These are phyloP conservation scores for Stagonosporopsis cucurbitacearum DNA, from an alignment of 2,329 filamentous ascomycete species.

Conservation along the genomic window DNA sequence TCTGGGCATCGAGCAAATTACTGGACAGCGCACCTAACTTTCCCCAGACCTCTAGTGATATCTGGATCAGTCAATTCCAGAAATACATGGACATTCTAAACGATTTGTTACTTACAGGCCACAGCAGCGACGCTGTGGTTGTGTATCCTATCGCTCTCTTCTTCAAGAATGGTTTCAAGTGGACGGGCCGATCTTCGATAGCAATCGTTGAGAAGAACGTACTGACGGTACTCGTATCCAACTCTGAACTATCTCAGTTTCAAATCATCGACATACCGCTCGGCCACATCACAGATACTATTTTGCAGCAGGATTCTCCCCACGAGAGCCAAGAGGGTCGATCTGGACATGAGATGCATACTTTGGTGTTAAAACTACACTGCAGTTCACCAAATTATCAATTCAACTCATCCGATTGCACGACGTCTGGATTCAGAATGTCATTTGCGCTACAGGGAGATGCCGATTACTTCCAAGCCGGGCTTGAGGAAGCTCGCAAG, in stretches of 20 bases:
- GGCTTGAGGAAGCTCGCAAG: constrained; percentile 4
- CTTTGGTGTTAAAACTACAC: not conserved
- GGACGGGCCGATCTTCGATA: constrained; percentile 23
- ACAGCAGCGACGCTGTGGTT: constrained; percentile 20
- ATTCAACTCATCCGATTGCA: constrained; percentile 28
- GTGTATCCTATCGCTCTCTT: constrained; percentile 33
- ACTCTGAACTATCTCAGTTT: constrained; percentile 21
- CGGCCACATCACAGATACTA: constrained; percentile 22
- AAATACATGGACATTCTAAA: constrained; percentile 34
- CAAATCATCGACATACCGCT: constrained; percentile 41
- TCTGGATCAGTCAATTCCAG: constrained; percentile 41
- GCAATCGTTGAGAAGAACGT: constrained; percentile 26
- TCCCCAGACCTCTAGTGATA: constrained; percentile 20
- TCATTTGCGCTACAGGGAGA: constrained; percentile 26
- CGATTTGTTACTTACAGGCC: constrained; percentile 22
- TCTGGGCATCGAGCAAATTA: constrained; percentile 38
- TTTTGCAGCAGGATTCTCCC: constrained; percentile 11
- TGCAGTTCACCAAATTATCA: constrained; percentile 29
- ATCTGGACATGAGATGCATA: constrained; percentile 15
- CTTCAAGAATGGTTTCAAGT: constrained; percentile 32
- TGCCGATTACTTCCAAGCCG: constrained; percentile 29
- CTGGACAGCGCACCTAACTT: constrained; percentile 32
- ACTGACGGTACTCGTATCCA: constrained; percentile 33
- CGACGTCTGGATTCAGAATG: constrained; percentile 29
- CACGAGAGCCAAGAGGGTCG: constrained; percentile 14